Conservation (phyloP, 73 alveolate genomes). For the Tetrahymena thermophila region DNA sequence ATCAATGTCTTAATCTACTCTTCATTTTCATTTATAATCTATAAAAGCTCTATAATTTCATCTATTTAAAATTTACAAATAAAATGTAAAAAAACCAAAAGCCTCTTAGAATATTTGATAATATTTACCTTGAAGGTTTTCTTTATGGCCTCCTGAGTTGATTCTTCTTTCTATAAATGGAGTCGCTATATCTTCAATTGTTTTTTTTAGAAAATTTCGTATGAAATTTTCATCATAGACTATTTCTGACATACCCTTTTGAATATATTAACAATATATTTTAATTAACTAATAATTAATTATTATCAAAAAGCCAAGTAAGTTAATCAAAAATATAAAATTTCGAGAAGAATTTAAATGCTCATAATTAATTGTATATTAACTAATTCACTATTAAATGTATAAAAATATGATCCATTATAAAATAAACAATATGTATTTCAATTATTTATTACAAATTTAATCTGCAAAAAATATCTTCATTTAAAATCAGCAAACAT, state of each 20-base stretch:
- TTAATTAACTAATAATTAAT: neutral
- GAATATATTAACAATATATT: neutral
- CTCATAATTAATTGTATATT: neutral
- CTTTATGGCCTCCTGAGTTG: neutral
- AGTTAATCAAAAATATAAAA: neutral
- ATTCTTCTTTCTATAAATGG: neutral
- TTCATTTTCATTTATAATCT: neutral
- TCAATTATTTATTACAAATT: neutral
- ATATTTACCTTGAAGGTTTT: neutral
- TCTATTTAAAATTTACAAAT: neutral
- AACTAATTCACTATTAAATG: neutral
- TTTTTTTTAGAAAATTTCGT: neutral
- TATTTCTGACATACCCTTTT: neutral
- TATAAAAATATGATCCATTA: neutral
- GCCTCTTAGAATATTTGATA: too few relatives aligned
- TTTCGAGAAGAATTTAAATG: neutral
- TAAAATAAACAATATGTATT: too few relatives aligned
- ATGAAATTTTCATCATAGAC: neutral
- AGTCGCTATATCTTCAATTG: neutral
- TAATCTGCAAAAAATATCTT: too few relatives aligned
- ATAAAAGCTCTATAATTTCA: neutral
- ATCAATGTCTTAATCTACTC: neutral
- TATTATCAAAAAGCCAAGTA: neutral
- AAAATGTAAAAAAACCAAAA: too few relatives aligned
- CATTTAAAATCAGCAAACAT: too few relatives aligned